Base-by-base conservation (phyloP, 768 basidiomycete genomes). In the Mycena metata region DNA sequence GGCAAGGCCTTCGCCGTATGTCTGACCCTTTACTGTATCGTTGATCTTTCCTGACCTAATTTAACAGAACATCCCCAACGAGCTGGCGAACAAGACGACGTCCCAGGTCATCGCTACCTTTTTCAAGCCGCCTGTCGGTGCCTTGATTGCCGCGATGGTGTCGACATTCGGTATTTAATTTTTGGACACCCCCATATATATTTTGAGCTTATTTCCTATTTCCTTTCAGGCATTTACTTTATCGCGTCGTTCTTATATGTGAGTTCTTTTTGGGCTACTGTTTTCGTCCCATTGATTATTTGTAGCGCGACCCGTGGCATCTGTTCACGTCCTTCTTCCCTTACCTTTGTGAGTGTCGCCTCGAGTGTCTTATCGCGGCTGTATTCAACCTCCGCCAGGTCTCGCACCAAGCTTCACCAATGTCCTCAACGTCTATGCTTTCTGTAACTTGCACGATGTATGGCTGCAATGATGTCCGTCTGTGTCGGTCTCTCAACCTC, bases 251-350 rank as follows among this genome's bases (percentile, higher is more conserved):
- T 95, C 70, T 62, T 70, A 59, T 70, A 70, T 43, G 69, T 70
- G 21, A 57, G 66, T 23, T 16, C 17, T 23, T 3, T 41, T 23
- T 36, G 30, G 30, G 30, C 3, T 23, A 23, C n/a, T 45, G 11
- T n/a, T 15, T 17, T 12, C 7, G 16, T 24, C 65, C 49, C 21
- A 62, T 39, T n/a, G n/a, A n/a, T 26, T n/a, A 9, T 55, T 21
- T 66, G 13, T 68, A 96, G 93, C 90, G 94, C 69, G 96, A 98
- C 80, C 96, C 96, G 6, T 98, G 96, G 96, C 96, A 98, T 80
- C 92, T 99, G 90, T 91, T 96, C 80, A 94, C 94, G 26, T 96
- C 94, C 73, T 96, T 98, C 86, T 82, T 91, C 73, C 96, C 96
- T 77, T 97, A 96, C 77, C 82, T 97, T 56, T 91, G 90, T 64